Percentiles rank a stretch among this genome's conserved stretches.
Evolutionary conservation across 768 basidiomycete genomes (phyloP).

Genomic region (Boletus tomentosulus): DNA sequence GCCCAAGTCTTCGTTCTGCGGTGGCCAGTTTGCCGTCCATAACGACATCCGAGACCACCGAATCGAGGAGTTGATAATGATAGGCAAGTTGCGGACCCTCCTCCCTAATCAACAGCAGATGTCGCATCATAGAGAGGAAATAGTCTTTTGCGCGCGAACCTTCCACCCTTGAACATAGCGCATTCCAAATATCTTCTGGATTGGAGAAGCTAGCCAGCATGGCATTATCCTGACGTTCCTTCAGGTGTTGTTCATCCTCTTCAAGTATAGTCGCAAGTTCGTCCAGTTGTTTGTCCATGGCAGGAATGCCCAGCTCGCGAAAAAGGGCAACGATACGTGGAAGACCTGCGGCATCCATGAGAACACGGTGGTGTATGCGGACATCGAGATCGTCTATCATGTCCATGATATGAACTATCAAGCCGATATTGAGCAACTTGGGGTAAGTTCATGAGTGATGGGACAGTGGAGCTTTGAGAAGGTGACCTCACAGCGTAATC

Average conservation of each 20-base stretch:
- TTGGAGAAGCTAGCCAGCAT: conserved; percentile 73
- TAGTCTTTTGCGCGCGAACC: conserved; percentile 78
- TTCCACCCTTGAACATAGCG: conserved; percentile 70
- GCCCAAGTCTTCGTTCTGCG: conserved; percentile 80
- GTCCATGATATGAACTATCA: conserved; percentile 66
- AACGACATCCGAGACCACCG: conserved; percentile 85
- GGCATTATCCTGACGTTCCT: conserved; percentile 71
- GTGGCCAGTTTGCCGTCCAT: conserved; percentile 86
- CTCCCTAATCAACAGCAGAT: conserved; percentile 84
- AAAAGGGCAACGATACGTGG: conserved; percentile 68
- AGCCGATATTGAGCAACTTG: conserved; percentile 53
- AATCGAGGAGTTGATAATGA: conserved; percentile 89
- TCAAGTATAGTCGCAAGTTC: conserved; percentile 58
- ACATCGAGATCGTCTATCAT: conserved; percentile 74
- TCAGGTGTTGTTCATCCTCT: conserved; percentile 69
- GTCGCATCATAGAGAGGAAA: conserved; percentile 92
- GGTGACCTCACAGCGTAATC: conserved; percentile 75
- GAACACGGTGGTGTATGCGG: conserved; percentile 79
- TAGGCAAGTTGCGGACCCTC: conserved; percentile 81
- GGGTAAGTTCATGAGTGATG: conserved; percentile 10
- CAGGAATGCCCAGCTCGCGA: conserved; percentile 56
- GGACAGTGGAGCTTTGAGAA: not conserved
- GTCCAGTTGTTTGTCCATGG: conserved; percentile 64
- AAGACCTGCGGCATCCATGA: conserved; percentile 88
- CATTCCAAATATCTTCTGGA: conserved; percentile 84